These are phyloP conservation scores for Groenewaldozyma tartarivorans DNA, from an alignment of 805 yeast species.

Conservation along the genomic window DNA sequence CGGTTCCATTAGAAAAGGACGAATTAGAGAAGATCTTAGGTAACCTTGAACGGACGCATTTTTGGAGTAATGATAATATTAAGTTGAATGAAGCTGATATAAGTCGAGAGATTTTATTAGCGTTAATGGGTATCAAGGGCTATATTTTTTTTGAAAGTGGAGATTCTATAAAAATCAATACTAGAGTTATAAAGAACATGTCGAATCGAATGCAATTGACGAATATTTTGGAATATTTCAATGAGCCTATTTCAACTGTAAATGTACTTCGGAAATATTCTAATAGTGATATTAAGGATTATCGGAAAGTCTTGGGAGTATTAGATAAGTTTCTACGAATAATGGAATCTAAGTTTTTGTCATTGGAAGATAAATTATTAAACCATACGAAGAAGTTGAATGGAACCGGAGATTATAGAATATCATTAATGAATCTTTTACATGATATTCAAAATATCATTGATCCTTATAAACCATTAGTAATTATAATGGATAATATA, in stretches of 20 bases:
- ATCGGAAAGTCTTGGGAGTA: conserved; percentile 7
- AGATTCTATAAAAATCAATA: neutral
- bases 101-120: conserved; percentile 11
- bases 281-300: conserved; percentile 5
- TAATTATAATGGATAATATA: conserved; percentile 2
- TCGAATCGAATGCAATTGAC: neutral
- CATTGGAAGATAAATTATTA: conserved; percentile 6
- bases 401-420: neutral
- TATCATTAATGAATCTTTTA: conserved; percentile 4
- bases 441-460: neutral
- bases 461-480: conserved; percentile 5
- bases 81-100: conserved; percentile 9
- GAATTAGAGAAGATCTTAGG: neutral
- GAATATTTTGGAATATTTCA: conserved; percentile 4
- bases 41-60: neutral
- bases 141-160: conserved; percentile 2
- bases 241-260: conserved; percentile 4
- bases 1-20: neutral
- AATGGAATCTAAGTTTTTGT: conserved; percentile 5
- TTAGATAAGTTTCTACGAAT: conserved; percentile 3
- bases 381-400: neutral
- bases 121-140: conserved; percentile 10
- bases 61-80: neutral
- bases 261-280: conserved; percentile 9
- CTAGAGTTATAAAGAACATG: neutral